Percentiles rank a stretch among this genome's conserved stretches.
These are phyloP conservation scores for Zizania palustris DNA, from an alignment of 202 grass and related monocot species.

Conservation along the genomic window DNA sequence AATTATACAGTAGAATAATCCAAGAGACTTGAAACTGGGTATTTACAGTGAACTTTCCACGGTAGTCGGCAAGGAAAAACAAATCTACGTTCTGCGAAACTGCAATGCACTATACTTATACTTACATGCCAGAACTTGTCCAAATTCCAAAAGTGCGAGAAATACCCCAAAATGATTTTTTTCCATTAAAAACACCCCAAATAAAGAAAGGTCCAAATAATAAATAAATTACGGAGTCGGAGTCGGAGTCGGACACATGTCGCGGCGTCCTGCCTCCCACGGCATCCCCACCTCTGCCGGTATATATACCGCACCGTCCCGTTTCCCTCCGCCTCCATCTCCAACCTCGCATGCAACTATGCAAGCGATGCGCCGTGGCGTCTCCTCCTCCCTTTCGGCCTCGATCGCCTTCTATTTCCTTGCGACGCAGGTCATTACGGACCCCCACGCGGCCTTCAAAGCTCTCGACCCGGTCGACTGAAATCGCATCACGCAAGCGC, in stretches of 20 bases:
- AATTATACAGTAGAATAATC: too few relatives aligned
- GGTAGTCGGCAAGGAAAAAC: too few relatives aligned
- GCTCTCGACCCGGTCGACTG: too few relatives aligned
- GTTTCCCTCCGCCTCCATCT: background rate
- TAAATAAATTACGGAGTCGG: too few relatives aligned
- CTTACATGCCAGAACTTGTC: too few relatives aligned
- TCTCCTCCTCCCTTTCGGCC: background rate
- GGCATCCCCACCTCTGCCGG: background rate
- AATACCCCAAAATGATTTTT: background rate
- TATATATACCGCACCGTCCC: slow-evolving; percentile 41
- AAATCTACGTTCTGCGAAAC: too few relatives aligned
- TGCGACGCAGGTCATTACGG: slow-evolving; percentile 13
- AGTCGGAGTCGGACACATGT: slow-evolving; percentile 28
- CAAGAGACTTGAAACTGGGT: too few relatives aligned
- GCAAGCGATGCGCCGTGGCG: slow-evolving; percentile 4
- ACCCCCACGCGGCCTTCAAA: background rate
- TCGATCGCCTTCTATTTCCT: slow-evolving; percentile 23
- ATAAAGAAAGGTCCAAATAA: background rate
- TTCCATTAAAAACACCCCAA: background rate
- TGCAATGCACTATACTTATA: too few relatives aligned
- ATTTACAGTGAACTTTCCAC: too few relatives aligned
- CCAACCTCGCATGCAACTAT: too few relatives aligned
- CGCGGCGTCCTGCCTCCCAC: slow-evolving; percentile 40
- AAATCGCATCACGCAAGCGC: too few relatives aligned
- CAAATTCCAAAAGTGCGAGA: background rate